Base-by-base conservation (phyloP, 2,329 filamentous ascomycete species). In the Beauveria bassiana region DNA sequence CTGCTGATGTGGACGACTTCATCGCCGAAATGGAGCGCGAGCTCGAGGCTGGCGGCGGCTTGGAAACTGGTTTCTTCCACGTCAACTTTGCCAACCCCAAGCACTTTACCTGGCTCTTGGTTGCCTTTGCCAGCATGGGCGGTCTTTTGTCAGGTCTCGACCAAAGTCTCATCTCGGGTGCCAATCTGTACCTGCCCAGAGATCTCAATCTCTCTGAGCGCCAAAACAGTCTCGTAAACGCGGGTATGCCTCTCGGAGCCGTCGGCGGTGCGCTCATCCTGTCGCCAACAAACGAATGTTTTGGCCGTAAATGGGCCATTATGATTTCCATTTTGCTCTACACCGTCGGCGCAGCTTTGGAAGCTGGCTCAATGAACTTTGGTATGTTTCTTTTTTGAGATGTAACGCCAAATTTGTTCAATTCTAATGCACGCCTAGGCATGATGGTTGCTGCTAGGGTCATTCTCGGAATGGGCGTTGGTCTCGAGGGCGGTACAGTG, bases 71-170 rank as follows among this genome's bases (percentile, higher is more conserved):
- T 45, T 75, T 78, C 64, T 84, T 85, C 68, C 76, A 86, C 46
- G 64, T 87, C 49, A 73, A 81, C 42, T 85, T 89, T 73, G 78
- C 77, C 56, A 80, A 88, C 70, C 85, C 86, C 0, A 82, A 85
- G 68, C 69, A 73, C 61, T 91, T 89, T 70, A 90, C 87, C 28
- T 88, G 81, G 77, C 73, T 88, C 18, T 78, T 89, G 16, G 86
- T 89, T 50, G 84, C 80, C 1, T 90, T 90, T 66, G 87, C 87
- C n/a, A 88, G 85, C 18, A 88, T 90, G 85, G 87, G 88, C 55
- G 88, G 88, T 70, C 75, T 91, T 24, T 81, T 90, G 0, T 89
- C 86, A 1, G 88, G 88, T 63, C 78, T 91, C 22, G 88, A 91
- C 68, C 88, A 91, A 73, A 88, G 84, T 51, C 77, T 90, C 61